phyloP scores from a whole-genome alignment of 129 eudicot species.

The Erigeron canadensis region DNA sequence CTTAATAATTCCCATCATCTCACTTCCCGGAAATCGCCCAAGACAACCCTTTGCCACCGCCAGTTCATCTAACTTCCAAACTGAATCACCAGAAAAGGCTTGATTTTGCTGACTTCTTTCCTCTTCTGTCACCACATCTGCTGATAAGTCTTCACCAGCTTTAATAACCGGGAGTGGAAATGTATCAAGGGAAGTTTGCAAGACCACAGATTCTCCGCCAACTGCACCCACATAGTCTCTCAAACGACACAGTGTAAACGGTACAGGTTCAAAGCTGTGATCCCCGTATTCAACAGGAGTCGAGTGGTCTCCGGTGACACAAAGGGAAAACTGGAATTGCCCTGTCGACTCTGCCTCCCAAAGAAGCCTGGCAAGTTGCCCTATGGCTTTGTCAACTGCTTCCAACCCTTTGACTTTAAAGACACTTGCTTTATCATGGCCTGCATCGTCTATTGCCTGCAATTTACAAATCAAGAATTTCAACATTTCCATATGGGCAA shows the following conservation, averaged over 20 bases:
- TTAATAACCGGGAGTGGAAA: constrained; percentile 70
- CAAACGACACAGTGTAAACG: constrained; percentile 71
- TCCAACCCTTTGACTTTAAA: constrained; percentile 91
- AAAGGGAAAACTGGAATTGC: constrained; percentile 58
- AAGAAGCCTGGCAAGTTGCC: constrained; percentile 87
- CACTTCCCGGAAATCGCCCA: constrained; percentile 90
- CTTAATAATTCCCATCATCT: constrained; percentile 93
- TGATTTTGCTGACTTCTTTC: constrained; percentile 13
- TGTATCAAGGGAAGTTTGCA: constrained; percentile 63
- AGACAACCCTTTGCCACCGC: constrained; percentile 84
- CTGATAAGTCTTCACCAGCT: constrained; percentile 55
- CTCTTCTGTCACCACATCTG: constrained; percentile 23
- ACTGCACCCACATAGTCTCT: constrained; percentile 78
- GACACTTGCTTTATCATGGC: constrained; percentile 91
- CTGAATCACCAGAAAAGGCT: constrained; percentile 67
- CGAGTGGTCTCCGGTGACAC: constrained; percentile 95
- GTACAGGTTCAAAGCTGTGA: constrained; percentile 96
- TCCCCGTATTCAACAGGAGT: constrained; percentile 98
- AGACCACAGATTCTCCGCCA: constrained; percentile 65
- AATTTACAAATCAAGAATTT: constrained; percentile 20
- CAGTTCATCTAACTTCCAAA: constrained; percentile 64
- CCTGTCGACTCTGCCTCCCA: constrained; percentile 80
- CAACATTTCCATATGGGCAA: constrained; percentile 2
- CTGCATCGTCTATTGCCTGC: constrained; percentile 98
- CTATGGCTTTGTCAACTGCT: constrained; percentile 87